Percentiles rank a stretch among this genome's conserved stretches.
phyloP scores from a whole-genome alignment of 2,329 filamentous ascomycete genomes.

The Botrytis cinerea region DNA sequence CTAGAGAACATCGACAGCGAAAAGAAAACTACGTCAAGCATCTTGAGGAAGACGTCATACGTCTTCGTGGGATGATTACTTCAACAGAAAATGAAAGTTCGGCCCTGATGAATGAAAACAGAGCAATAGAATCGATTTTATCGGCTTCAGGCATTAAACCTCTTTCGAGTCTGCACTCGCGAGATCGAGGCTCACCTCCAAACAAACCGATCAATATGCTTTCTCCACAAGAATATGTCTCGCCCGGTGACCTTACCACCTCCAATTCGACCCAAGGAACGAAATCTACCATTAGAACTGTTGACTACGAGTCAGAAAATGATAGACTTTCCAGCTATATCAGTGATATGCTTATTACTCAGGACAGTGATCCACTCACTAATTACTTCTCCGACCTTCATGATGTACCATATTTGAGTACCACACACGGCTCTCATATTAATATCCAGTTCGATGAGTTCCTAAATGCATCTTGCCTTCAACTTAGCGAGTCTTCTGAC shows the following conservation, averaged over 20 bases:
- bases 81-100: constrained; percentile 30
- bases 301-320: constrained; percentile 8
- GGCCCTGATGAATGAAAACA: constrained; percentile 33
- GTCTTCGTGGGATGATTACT: constrained; percentile 37
- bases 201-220: not conserved
- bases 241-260: not conserved
- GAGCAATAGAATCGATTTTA: constrained; percentile 28
- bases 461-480: constrained; percentile 7
- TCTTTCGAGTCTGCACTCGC: not conserved
- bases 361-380: not conserved
- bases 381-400: not conserved
- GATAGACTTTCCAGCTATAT: constrained; percentile 16
- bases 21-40: constrained; percentile 39
- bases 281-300: not conserved
- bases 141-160: not conserved
- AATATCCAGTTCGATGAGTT: constrained; percentile 8
- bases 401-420: not conserved
- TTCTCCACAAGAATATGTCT: not conserved
- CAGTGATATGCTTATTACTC: constrained; percentile 4
- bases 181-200: not conserved
- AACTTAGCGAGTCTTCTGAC: not conserved
- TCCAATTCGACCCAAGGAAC: not conserved
- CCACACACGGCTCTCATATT: not conserved
- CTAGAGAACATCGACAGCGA: constrained; percentile 38
- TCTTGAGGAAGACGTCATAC: constrained; percentile 38